Base-by-base conservation (phyloP, 1,284 basidiomycete genomes). In the Gomphus bonarii region DNA sequence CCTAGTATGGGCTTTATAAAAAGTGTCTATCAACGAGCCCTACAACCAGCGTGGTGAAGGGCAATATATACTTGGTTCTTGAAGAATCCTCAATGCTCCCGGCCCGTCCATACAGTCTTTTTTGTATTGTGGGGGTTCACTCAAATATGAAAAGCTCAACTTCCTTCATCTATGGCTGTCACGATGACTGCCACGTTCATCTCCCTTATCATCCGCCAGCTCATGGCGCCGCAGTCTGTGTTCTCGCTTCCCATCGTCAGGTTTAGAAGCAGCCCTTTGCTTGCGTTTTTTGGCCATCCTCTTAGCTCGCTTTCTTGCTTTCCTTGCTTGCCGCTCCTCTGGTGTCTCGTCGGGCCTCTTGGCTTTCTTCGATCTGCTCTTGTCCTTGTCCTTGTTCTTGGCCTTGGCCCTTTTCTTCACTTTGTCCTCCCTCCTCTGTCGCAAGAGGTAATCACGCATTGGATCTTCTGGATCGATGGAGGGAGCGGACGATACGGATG, bases 381-480 rank as follows among this genome's bases (percentile, higher is more conserved):
- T 22, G 60, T 67, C 50, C 63, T 79, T 80, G 81, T 84, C 3
- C 70, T 66, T 65, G 14, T 42, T 43, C 42, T 80, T 84, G 69
- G 31, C 31, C 31, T 35, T 35, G 8, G 33, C 33, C 33, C 81
- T 82, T 54, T 72, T 65, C 3, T 76, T 79, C 14, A 31, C 60
- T 63, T 82, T 85, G 65, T 82, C 79, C 66, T 88, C 85, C 65
- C 75, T 79, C 63, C 83, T 76, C 67, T 87, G 76, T 16, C 81
- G 75, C 49, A 89, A 70, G 18, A 95, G 74, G 69, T 92, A 98
- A 60, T 91, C 91, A 18, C 88, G 84, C 97, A 99, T 99, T 0
- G 97, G 97, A 71, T 99, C 97, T 66, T 98, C 93, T 4, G 91
- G 88, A 69, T 98, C 95, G 58, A 95, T 87, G 4, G 81, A 78